A percentile compares a stretch with the other conserved stretches of the same genome.
phyloP scores from a whole-genome alignment of 148 eudicot genomes.

The Oxyria digyna region DNA sequence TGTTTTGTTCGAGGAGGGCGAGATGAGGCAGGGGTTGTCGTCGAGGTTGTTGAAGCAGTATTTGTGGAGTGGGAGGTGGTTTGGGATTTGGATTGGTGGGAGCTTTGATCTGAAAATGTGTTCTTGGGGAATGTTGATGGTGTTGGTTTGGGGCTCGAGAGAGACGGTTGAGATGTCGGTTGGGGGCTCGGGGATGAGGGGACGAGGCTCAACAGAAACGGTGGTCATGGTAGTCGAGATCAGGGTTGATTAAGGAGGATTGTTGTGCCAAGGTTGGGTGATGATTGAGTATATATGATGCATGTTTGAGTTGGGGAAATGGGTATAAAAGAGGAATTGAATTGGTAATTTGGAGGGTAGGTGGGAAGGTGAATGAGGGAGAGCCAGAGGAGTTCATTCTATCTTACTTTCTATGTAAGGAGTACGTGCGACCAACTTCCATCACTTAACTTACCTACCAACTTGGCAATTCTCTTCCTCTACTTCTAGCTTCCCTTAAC shows the following conservation, averaged over 20 bases:
- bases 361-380: neutral
- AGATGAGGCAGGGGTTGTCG: constrained; percentile 38
- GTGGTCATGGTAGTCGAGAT: constrained; percentile 15
- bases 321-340: neutral
- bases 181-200: neutral
- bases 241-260: neutral
- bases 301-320: neutral
- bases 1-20: constrained; percentile 25
- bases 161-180: constrained; percentile 11
- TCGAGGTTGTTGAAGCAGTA: constrained; percentile 44
- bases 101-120: constrained; percentile 27
- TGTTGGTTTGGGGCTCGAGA: neutral
- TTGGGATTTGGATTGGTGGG: constrained; percentile 20
- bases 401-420: neutral
- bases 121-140: neutral
- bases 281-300: neutral
- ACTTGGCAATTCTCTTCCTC: neutral
- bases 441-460: constrained; percentile 6
- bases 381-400: neutral
- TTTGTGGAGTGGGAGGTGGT: constrained; percentile 29
- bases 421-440: constrained; percentile 2
- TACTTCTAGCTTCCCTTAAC: neutral
- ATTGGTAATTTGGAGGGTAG: neutral
- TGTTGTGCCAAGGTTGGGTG: neutral
- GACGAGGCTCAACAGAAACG: constrained; percentile 11